Evolutionary conservation across 2,329 filamentous ascomycete genomes (phyloP).

Genomic region (Colletotrichum melonis): DNA sequence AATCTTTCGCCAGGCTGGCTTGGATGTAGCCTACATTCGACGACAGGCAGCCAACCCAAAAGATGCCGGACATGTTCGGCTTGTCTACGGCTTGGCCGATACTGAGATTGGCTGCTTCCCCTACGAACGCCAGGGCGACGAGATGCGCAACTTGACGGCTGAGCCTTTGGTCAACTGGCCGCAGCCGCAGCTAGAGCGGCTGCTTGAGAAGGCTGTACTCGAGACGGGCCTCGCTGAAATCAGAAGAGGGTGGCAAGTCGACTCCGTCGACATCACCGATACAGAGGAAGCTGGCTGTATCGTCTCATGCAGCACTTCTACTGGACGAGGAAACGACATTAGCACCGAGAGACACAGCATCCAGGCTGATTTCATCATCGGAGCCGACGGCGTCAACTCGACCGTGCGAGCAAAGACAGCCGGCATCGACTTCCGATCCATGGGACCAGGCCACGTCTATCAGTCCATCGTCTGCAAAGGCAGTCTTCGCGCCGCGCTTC

Average conservation of each 20-base stretch:
- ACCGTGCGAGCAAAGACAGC: constrained; percentile 13
- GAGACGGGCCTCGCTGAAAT: constrained; percentile 5
- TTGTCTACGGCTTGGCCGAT: constrained; percentile 27
- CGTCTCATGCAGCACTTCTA: constrained; percentile 12
- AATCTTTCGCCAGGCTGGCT: constrained; percentile 32
- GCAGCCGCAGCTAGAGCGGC: constrained; percentile 17
- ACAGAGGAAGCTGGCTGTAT: constrained; percentile 14
- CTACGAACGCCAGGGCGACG: constrained; percentile 33
- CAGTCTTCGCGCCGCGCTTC: constrained; percentile 25
- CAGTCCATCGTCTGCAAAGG: constrained; percentile 24
- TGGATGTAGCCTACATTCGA: constrained; percentile 26
- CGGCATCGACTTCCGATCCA: constrained; percentile 19
- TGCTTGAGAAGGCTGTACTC: constrained; percentile 11
- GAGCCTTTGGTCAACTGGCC: constrained; percentile 32
- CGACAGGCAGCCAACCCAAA: constrained; percentile 21
- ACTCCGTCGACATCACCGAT: background rate
- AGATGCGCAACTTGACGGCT: constrained; percentile 19
- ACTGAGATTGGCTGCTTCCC: constrained; percentile 27
- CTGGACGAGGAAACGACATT: background rate
- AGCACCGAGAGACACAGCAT: background rate
- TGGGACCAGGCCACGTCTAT: constrained; percentile 20
- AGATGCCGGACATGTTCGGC: constrained; percentile 27
- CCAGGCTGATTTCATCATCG: constrained; percentile 23
- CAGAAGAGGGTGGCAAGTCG: constrained; percentile 25
- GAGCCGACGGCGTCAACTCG: constrained; percentile 26